These are phyloP conservation scores for Xerocomellus amylosporus DNA, from an alignment of 768 basidiomycete species.

Conservation along the genomic window DNA sequence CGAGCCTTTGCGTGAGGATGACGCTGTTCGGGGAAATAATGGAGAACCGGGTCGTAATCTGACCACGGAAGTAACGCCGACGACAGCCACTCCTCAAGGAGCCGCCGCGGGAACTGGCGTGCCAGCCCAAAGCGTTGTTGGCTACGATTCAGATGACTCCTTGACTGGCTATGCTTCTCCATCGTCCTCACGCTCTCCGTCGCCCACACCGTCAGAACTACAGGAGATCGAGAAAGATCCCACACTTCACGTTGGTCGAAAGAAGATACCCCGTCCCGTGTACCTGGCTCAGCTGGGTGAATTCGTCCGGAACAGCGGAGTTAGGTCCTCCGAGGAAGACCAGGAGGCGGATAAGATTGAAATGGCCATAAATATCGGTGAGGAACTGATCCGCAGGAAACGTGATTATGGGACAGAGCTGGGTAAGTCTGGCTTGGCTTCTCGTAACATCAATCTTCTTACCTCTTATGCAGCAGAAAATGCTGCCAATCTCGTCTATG, in stretches of 20 bases:
- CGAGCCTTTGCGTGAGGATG: conserved; percentile 25
- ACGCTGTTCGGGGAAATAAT: background rate
- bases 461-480: conserved; percentile 70
- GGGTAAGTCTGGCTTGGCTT: conserved; percentile 41
- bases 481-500: conserved; percentile 75
- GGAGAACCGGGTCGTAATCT: conserved; percentile 10
- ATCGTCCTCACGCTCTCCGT: conserved; percentile 65
- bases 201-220: conserved; percentile 79
- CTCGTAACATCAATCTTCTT: conserved; percentile 3
- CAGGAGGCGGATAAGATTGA: conserved; percentile 76
- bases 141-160: conserved; percentile 80
- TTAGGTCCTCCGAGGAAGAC: conserved; percentile 51
- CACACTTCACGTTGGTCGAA: conserved; percentile 63
- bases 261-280: conserved; percentile 78
- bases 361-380: conserved; percentile 75
- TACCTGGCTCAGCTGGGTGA: conserved; percentile 84
- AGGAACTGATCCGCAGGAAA: conserved; percentile 83
- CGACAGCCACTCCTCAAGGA: background rate
- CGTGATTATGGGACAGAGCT: conserved; percentile 83
- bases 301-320: conserved; percentile 62
- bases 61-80: conserved; percentile 10
- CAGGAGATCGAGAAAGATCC: conserved; percentile 86
- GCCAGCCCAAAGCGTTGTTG: conserved; percentile 22
- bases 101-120: background rate
- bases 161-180: conserved; percentile 72